Evolutionary conservation across 2,329 filamentous ascomycete genomes (phyloP).

Genomic region (Talaromyces piceae): DNA sequence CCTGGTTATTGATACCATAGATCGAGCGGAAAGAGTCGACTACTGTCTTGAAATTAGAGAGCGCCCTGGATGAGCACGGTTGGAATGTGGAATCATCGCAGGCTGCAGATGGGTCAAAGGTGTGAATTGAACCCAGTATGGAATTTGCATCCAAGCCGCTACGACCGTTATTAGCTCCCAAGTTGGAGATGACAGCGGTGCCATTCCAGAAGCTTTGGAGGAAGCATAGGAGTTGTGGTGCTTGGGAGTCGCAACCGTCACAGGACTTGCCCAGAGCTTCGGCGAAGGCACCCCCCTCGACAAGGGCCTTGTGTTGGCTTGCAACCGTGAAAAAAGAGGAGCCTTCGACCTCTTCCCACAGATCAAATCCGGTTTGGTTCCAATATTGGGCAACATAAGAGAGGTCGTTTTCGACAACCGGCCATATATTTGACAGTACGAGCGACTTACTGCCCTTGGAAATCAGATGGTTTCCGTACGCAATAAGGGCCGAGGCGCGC

Average conservation of each 20-base stretch:
- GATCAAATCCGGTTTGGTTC: slow-evolving; percentile 57
- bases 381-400: slow-evolving; percentile 67
- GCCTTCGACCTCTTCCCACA: slow-evolving; percentile 73
- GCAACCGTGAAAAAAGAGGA: slow-evolving; percentile 71
- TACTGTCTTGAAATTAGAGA: slow-evolving; percentile 68
- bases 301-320: slow-evolving; percentile 56
- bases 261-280: slow-evolving; percentile 55
- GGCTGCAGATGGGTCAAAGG: slow-evolving; percentile 58
- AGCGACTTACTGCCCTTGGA: slow-evolving; percentile 46
- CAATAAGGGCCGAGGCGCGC: slow-evolving; percentile 25
- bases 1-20: slow-evolving; percentile 63
- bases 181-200: slow-evolving; percentile 61
- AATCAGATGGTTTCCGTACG: slow-evolving; percentile 57
- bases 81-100: slow-evolving; percentile 68
- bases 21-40: slow-evolving; percentile 67
- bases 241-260: slow-evolving; percentile 53
- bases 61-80: slow-evolving; percentile 59
- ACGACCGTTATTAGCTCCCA: slow-evolving; percentile 50
- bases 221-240: slow-evolving; percentile 65
- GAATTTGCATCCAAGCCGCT: slow-evolving; percentile 66
- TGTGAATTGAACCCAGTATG: slow-evolving; percentile 58
- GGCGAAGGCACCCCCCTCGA: slow-evolving; percentile 56
- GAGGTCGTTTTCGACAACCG: slow-evolving; percentile 66
- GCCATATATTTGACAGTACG: slow-evolving; percentile 56
- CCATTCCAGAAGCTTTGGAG: slow-evolving; percentile 66